These are phyloP conservation scores for Boletus albobrunnescens DNA, from an alignment of 1,284 basidiomycete genomes.

Conservation along the genomic window DNA sequence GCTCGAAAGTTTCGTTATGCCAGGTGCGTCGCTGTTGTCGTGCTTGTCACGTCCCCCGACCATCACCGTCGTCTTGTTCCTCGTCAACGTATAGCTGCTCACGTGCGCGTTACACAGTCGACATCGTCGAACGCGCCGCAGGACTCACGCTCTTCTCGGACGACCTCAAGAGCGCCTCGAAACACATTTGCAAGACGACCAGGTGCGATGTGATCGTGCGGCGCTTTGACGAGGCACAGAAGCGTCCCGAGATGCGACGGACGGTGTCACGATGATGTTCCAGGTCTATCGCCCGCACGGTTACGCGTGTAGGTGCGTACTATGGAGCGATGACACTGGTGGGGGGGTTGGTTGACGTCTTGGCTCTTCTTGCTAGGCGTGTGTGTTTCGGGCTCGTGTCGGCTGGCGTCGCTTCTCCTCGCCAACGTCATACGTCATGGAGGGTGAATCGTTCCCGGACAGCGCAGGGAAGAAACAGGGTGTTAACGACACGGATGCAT, in stretches of 20 bases:
- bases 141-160: constrained; percentile 89
- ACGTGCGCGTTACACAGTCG: neutral
- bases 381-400: neutral
- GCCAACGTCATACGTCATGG: neutral
- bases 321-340: neutral
- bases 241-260: constrained; percentile 53
- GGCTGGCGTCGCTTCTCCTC: neutral
- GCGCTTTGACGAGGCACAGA: constrained; percentile 84
- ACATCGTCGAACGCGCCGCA: constrained; percentile 83
- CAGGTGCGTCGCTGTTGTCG: too few species aligned
- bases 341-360: constrained; percentile 4
- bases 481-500: constrained; percentile 20
- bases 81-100: too few species aligned
- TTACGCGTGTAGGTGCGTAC: neutral
- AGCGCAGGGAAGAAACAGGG: constrained; percentile 2
- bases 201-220: constrained; percentile 84
- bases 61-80: too few species aligned
- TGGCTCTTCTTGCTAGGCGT: too few species aligned
- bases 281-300: neutral
- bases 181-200: constrained; percentile 83
- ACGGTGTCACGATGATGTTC: constrained; percentile 39
- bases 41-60: too few species aligned
- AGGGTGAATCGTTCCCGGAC: too few species aligned
- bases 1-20: constrained; percentile 75
- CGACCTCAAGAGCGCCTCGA: constrained; percentile 73